Base-by-base conservation (phyloP, 495 filamentous ascomycete genomes). In the Thermothielavioides terrestris region DNA sequence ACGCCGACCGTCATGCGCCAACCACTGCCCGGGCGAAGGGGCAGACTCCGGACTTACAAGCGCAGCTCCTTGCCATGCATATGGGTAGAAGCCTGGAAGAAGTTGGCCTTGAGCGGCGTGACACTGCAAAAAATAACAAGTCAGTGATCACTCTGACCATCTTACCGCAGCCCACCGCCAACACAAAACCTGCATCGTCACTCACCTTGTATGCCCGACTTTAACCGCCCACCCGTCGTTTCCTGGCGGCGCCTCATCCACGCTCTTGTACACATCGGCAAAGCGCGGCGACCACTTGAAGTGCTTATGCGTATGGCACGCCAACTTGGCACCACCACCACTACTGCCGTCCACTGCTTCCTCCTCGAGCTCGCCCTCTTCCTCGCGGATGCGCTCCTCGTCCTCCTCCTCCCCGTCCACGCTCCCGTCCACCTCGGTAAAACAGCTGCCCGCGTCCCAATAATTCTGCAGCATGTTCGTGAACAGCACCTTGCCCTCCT, bases 211-310 rank as follows among this genome's bases (percentile, higher is more conserved):
- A 69, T 84, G 84, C 35, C 88, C 85, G 64, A 90, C 82, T 65
- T 85, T 85, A 11, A 98, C 85, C 12, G 81, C 83, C 92, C 91
- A 96, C 30, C 92, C 92, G 73, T 98, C 92, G 66, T 90, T 94
- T 20, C 92, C 92, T 14, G 88, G 85, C 41, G 69, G 70, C 46
- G 81, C 79, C 49, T 86, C 79, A 54, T 92, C 83, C 22, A 95
- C 88, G 44, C 84, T 89, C 52, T 81, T 76, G 63, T 86, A 84
- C 2, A 98, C 86, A 70, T 95, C 89, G 17, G 77, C 70, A 65
- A 95, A 92, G 48, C 80, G 80, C 1, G 92, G 92, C 48, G 85
- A 78, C 92, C 92, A 98, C 67, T 87, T 87, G 71, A 96, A 98
- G 65, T 94, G 86, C 64, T 85, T 89, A 64, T 90, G 85, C 49